Evolutionary conservation across 2,329 filamentous ascomycete genomes (phyloP).

Genomic region (Cladosporium colombiae): DNA sequence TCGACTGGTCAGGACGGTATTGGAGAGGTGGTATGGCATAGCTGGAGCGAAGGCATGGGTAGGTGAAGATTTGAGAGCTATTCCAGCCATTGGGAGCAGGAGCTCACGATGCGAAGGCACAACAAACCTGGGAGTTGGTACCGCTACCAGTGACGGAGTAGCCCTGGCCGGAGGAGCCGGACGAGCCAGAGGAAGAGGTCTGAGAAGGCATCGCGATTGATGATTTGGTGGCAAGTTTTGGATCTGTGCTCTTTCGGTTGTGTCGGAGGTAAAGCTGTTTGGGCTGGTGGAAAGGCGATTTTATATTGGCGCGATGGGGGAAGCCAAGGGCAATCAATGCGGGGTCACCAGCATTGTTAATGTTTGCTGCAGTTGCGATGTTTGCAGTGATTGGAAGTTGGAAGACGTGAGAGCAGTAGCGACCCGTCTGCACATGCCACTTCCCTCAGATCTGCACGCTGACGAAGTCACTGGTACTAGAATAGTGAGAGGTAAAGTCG

Average conservation of each 20-base stretch:
- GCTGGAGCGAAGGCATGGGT: no score
- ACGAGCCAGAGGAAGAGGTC: constrained; percentile 7
- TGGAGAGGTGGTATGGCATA: not conserved
- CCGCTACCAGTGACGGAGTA: constrained; percentile 51
- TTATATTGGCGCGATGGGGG: not conserved
- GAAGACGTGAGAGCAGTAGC: not conserved
- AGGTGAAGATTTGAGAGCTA: not conserved
- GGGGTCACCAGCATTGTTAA: not conserved
- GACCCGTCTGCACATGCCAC: not conserved
- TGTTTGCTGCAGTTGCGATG: not conserved
- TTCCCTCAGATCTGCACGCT: not conserved
- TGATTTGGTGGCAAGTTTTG: not conserved
- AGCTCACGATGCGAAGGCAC: not conserved
- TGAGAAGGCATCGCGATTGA: constrained; percentile 10
- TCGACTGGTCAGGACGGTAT: not conserved
- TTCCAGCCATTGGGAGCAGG: not conserved
- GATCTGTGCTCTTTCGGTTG: not conserved
- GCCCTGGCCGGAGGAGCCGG: constrained; percentile 23
- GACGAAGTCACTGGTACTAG: not conserved
- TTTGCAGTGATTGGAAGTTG: not conserved
- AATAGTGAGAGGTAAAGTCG: not conserved
- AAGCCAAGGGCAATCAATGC: not conserved
- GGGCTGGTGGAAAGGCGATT: not conserved
- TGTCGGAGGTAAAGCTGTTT: not conserved
- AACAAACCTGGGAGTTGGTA: constrained; percentile 62